Evolutionary conservation across 441 rosid species (phyloP).

Genomic region (Erysimum pusillum): DNA sequence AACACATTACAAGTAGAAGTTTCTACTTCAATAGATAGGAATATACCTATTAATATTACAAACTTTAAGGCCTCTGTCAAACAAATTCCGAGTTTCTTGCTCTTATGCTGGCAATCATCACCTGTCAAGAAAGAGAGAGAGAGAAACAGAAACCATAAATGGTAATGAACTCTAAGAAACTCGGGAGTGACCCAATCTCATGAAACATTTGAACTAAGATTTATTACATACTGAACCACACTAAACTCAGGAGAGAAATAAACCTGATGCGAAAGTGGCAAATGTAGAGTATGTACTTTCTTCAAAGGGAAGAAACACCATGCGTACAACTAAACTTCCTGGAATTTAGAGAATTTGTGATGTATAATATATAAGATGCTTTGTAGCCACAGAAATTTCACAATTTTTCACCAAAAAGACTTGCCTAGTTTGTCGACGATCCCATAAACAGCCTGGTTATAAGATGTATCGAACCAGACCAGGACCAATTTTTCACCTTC

Average conservation of each 20-base stretch:
- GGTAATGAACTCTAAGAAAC: conserved; percentile 7
- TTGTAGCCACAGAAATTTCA: not conserved
- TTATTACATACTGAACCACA: conserved; percentile 11
- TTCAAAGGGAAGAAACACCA: conserved; percentile 96
- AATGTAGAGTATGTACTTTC: conserved; percentile 93
- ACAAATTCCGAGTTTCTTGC: conserved; percentile 65
- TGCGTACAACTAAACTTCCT: conserved; percentile 95
- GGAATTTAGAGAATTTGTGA: conserved; percentile 29
- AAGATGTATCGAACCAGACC: conserved; percentile 94
- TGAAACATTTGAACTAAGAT: conserved; percentile 9
- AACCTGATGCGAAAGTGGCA: conserved; percentile 99
- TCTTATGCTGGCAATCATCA: conserved; percentile 58
- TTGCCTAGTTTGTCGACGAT: conserved; percentile 90
- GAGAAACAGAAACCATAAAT: not conserved
- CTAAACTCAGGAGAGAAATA: conserved; percentile 59
- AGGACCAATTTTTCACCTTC: conserved; percentile 97
- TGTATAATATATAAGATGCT: too few relatives aligned
- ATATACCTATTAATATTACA: conserved; percentile 80
- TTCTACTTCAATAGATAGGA: conserved; percentile 9
- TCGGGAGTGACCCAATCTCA: conserved; percentile 3
- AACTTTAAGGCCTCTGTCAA: conserved; percentile 91
- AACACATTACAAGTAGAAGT: too few relatives aligned
- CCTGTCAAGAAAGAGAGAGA: conserved; percentile 58
- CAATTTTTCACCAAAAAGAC: conserved; percentile 42
- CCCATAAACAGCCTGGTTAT: conserved; percentile 95